A percentile compares a stretch with the other conserved stretches of the same genome.
Conservation (phyloP, 2,329 filamentous ascomycete species). For the Aspergillus fumigatiaffinis region DNA sequence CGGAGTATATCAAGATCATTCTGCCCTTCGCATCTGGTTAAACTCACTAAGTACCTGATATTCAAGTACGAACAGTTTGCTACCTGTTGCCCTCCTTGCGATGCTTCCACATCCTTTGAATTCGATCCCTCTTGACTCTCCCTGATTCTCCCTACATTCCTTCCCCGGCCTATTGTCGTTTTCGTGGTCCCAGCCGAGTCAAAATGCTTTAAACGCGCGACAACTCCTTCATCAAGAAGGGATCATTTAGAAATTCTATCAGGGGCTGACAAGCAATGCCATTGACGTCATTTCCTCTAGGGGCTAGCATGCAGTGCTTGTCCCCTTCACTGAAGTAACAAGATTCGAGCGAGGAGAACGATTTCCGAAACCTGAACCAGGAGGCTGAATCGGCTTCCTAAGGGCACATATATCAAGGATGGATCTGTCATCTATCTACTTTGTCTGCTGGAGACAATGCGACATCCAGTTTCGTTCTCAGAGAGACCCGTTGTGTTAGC, state of each 20-base stretch:
- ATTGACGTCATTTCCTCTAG: conserved; percentile 9
- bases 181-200: background rate
- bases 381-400: background rate
- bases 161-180: background rate
- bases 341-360: background rate
- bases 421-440: background rate
- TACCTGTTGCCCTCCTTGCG: background rate
- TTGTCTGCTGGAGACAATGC: no score
- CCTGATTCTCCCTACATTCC: background rate
- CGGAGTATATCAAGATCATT: no score
- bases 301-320: conserved; percentile 6
- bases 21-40: background rate
- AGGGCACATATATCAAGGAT: background rate
- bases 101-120: background rate
- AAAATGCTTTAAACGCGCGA: background rate
- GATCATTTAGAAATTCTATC: background rate
- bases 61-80: background rate
- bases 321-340: background rate
- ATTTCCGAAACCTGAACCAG: background rate
- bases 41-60: background rate
- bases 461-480: no score
- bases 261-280: conserved; percentile 2
- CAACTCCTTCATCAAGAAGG: background rate
- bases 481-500: background rate
- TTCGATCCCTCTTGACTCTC: background rate